These are phyloP conservation scores for Cardamine resedifolia DNA, from an alignment of 345 rosid genomes.

Conservation along the genomic window DNA sequence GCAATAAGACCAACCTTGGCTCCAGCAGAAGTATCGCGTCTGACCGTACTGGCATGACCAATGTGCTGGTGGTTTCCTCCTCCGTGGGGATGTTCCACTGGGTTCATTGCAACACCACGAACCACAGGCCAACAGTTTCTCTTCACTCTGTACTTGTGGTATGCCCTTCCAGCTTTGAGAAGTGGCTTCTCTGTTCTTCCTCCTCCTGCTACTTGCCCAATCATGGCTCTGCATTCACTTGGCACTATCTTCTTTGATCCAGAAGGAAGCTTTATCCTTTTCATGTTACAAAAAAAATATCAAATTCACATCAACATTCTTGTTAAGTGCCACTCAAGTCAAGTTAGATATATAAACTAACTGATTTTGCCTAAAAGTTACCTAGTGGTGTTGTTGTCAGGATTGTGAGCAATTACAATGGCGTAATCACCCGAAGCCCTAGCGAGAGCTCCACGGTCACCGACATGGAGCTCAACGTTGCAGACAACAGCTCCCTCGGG, in stretches of 20 bases:
- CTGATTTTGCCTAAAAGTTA: not conserved
- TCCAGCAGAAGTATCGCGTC: slow-evolving; percentile 57
- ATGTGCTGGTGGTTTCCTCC: slow-evolving; percentile 82
- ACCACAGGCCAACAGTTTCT: slow-evolving; percentile 78
- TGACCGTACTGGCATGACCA: slow-evolving; percentile 71
- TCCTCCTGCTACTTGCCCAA: slow-evolving; percentile 71
- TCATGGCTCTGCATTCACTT: slow-evolving; percentile 65
- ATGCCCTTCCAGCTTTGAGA: slow-evolving; percentile 69
- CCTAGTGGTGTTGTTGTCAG: slow-evolving; percentile 42
- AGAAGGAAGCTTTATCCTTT: slow-evolving; percentile 66
- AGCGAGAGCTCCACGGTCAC: slow-evolving; percentile 52
- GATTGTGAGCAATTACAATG: slow-evolving; percentile 27
- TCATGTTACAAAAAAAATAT: not conserved
- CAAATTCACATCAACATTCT: not conserved
- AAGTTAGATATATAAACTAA: not conserved
- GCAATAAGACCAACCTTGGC: slow-evolving; percentile 64
- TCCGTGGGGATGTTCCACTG: slow-evolving; percentile 81
- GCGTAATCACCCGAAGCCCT: slow-evolving; percentile 47
- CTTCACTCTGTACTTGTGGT: slow-evolving; percentile 63
- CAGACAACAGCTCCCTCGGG: slow-evolving; percentile 44
- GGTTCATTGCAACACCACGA: slow-evolving; percentile 81
- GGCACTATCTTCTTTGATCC: slow-evolving; percentile 59
- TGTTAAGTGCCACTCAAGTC: not conserved
- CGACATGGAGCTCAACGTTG: slow-evolving; percentile 28
- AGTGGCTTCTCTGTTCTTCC: slow-evolving; percentile 82